Base-by-base conservation (phyloP, 306 rosid species). In the Vicia sativa region DNA sequence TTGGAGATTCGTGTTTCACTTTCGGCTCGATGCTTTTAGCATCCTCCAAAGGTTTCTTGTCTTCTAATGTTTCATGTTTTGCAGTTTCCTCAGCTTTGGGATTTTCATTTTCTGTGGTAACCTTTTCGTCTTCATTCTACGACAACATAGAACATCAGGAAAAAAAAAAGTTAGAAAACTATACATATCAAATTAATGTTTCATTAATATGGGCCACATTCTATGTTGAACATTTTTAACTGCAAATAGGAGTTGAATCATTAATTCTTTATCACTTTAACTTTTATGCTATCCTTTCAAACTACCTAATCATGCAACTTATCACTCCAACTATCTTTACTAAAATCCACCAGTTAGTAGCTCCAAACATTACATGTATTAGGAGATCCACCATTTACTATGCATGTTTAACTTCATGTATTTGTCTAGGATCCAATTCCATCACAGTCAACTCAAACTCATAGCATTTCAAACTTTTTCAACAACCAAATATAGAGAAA, bases 51-150 rank as follows among this genome's bases (percentile, higher is more conserved):
- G 79, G 25, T 37, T 78, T 73, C 29, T 54, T 7, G 0, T 19
- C 52, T 11, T 43, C 73, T 7, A 13, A 11, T 3, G 53, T 38
- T 34, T 57, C 79, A 65, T 68, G 50, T 57, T 39, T 81, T 50
- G 6, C 70, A 3, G 75, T 19, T 58, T 55, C 82, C 71, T 58
- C 82, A 28, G 2, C 71, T 14, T 44, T 9, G 3, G 69, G 42
- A 35, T 82, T 63, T 19, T 56, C 74, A 43, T 49, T 77, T 62
- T 73, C 72, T 26, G 57, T 34, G 48, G 63, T 11, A 45, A 9
- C 75, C 54, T 67, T 71, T 37, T 42, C 34, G 35, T 62, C 79
- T 58, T 78, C 79, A 35, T 68, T 76, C 86, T 34, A 7, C 8
- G 38, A 34, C 38, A 34, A 7, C 38, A 34, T 34, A 34, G 38